Base-by-base conservation (phyloP, 352 stramenopile genomes). In the Phytophthora cactorum region DNA sequence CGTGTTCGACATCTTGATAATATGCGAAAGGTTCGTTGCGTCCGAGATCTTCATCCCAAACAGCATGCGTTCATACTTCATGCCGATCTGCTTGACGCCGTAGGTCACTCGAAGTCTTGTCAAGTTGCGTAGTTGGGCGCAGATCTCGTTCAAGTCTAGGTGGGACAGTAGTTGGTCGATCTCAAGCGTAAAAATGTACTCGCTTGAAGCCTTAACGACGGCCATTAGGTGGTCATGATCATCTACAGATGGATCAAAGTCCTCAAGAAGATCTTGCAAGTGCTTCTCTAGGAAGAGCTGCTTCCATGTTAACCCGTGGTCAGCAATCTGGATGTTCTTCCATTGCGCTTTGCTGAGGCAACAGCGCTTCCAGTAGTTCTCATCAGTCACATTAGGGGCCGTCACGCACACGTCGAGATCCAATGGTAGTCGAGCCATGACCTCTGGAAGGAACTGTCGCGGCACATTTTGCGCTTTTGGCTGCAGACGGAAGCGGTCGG, bases 21-120 rank as follows among this genome's bases (percentile, higher is more conserved):
- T 81, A 49, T 97, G 92, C 9, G 92, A 94, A 4, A 98, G 72
- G 41, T 85, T 96, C 6, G 82, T 96, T 0, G 93, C 92, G 66
- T 98, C 93, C 4, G 86, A 97, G 49, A 98, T 97, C 69, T 98
- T 98, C 93, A 98, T 98, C 6, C 95, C 95, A 57, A 98, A 97
- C 11, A 98, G 72, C 80, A 97, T 95, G 8, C 94, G 89, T 57
- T 98, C 92, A 66, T 98, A 98, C 69, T 97, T 95, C 93, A 98
- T 98, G 27, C 93, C 92, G 52, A 97, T 91, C 46, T 96, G 78
- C 63, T 96, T 95, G 46, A 97, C 89, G 10, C 90, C 86, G 66
- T 97, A 97, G 4, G 82, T 90, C 50, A 97, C 66, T 50, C 89
- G 71, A 14, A 98, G 79, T 11, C 88, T 85, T 34, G 88, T 93